phyloP scores from a whole-genome alignment of 768 basidiomycete genomes.

The Albatrellus ellisii region DNA sequence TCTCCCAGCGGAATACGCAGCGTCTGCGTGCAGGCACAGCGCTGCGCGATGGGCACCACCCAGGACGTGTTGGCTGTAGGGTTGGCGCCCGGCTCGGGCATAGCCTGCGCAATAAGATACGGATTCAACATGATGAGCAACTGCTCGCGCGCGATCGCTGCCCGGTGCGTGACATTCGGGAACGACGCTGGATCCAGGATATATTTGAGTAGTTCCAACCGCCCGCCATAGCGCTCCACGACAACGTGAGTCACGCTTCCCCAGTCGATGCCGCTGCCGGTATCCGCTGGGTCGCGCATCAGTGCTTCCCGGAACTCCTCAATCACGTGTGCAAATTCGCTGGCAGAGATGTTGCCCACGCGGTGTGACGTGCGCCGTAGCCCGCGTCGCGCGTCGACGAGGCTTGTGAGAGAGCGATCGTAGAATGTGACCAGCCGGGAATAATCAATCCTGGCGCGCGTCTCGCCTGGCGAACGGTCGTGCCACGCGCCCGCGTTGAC shows the following conservation, averaged over 20 bases:
- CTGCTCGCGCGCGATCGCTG: too few relatives aligned
- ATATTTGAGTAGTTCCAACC: slow-evolving; percentile 28
- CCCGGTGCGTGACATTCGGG: neutral
- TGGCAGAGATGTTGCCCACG: too few relatives aligned
- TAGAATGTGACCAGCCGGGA: slow-evolving; percentile 32
- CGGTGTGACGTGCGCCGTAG: slow-evolving; percentile 25
- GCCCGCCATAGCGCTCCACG: too few relatives aligned
- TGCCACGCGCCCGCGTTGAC: slow-evolving; percentile 28
- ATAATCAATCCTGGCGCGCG: too few relatives aligned
- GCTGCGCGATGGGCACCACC: too few relatives aligned
- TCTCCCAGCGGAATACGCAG: slow-evolving; percentile 3
- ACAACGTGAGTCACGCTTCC: slow-evolving; percentile 21
- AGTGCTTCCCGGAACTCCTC: slow-evolving; percentile 17
- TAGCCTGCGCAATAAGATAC: too few relatives aligned
- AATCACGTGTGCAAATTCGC: slow-evolving; percentile 17
- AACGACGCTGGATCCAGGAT: slow-evolving; percentile 17
- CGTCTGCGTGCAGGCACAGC: slow-evolving; percentile 7
- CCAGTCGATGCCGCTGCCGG: slow-evolving; percentile 30
- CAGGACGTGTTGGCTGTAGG: slow-evolving; percentile 5
- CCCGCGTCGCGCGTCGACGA: slow-evolving; percentile 20
- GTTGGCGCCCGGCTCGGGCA: too few relatives aligned
- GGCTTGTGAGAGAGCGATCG: slow-evolving; percentile 25
- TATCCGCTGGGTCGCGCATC: slow-evolving; percentile 13
- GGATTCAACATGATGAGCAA: too few relatives aligned
- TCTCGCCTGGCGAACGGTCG: slow-evolving; percentile 29